Evolutionary conservation across 2,329 filamentous ascomycete genomes (phyloP).

Genomic region (Davidsoniella virescens): DNA sequence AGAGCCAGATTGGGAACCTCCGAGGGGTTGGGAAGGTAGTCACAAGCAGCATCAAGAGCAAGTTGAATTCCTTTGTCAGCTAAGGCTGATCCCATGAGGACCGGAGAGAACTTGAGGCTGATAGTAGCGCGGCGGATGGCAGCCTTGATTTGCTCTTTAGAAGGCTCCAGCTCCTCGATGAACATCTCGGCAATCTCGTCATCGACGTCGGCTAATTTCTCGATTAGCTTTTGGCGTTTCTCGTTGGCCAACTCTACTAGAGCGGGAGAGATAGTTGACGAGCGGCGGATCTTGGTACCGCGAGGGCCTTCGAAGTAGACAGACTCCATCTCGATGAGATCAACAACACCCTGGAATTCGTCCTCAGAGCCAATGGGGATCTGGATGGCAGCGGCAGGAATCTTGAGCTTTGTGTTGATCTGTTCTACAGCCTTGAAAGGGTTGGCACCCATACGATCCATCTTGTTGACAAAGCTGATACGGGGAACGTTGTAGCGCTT

Average conservation of each 20-base stretch:
- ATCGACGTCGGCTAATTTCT: constrained; percentile 92
- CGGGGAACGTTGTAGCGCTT: constrained; percentile 92
- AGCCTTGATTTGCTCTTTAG: constrained; percentile 68
- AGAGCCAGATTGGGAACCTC: constrained; percentile 82
- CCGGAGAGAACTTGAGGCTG: constrained; percentile 73
- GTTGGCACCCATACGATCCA: constrained; percentile 97
- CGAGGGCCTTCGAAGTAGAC: constrained; percentile 79
- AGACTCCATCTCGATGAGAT: constrained; percentile 80
- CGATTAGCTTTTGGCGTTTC: constrained; percentile 72
- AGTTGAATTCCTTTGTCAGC: constrained; percentile 92
- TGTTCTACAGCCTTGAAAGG: constrained; percentile 95
- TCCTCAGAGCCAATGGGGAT: constrained; percentile 89
- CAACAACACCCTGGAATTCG: constrained; percentile 80
- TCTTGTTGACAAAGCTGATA: constrained; percentile 97
- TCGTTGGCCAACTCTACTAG: constrained; percentile 61
- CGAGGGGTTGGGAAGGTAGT: constrained; percentile 83
- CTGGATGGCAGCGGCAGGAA: constrained; percentile 83
- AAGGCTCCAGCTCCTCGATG: constrained; percentile 71
- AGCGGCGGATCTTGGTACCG: constrained; percentile 60
- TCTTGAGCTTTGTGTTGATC: constrained; percentile 90
- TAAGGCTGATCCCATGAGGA: constrained; percentile 90
- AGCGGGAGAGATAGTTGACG: constrained; percentile 69
- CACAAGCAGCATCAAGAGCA: constrained; percentile 90
- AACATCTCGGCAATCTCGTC: constrained; percentile 95
- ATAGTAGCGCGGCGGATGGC: constrained; percentile 90